Percentiles rank a stretch among this genome's conserved stretches.
phyloP scores from a whole-genome alignment of 805 yeast genomes.

The Barnettozyma sucrosica region DNA sequence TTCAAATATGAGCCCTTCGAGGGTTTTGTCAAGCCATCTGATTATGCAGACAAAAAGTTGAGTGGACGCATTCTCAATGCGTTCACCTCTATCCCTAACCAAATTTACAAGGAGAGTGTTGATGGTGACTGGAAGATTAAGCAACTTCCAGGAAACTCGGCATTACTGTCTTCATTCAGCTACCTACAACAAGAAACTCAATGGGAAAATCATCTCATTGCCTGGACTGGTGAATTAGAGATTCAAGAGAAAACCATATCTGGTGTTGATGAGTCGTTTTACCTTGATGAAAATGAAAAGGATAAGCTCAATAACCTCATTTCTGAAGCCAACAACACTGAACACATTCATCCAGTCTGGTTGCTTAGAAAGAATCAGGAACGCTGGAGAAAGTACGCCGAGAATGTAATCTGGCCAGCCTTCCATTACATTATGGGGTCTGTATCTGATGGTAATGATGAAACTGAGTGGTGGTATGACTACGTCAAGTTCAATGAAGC shows the following conservation, averaged over 20 bases:
- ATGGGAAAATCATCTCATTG: constrained; percentile 86
- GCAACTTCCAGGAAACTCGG: constrained; percentile 75
- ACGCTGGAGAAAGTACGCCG: constrained; percentile 88
- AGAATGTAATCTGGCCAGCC: constrained; percentile 87
- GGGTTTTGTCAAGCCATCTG: constrained; percentile 23
- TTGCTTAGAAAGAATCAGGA: constrained; percentile 69
- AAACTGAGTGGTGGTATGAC: constrained; percentile 78
- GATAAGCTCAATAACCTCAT: constrained; percentile 42
- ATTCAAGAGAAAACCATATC: constrained; percentile 13
- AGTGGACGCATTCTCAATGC: constrained; percentile 62
- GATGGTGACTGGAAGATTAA: constrained; percentile 40
- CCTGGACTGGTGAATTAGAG: constrained; percentile 90
- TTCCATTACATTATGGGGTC: constrained; percentile 87
- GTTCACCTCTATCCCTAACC: constrained; percentile 63
- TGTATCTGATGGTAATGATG: constrained; percentile 61
- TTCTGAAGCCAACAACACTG: constrained; percentile 38
- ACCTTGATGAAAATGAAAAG: constrained; percentile 52
- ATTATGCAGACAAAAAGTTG: constrained; percentile 20
- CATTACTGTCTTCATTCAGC: constrained; percentile 70
- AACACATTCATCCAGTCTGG: constrained; percentile 83
- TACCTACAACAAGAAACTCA: constrained; percentile 57
- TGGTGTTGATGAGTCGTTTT: constrained; percentile 49
- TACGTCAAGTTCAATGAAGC: constrained; percentile 89
- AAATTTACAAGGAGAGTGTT: constrained; percentile 39
- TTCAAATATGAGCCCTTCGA: constrained; percentile 9